Evolutionary conservation across 768 basidiomycete species (phyloP), one percentile per base, ranked within the genome.

Genomic region (Boletus sensibilis): DNA sequence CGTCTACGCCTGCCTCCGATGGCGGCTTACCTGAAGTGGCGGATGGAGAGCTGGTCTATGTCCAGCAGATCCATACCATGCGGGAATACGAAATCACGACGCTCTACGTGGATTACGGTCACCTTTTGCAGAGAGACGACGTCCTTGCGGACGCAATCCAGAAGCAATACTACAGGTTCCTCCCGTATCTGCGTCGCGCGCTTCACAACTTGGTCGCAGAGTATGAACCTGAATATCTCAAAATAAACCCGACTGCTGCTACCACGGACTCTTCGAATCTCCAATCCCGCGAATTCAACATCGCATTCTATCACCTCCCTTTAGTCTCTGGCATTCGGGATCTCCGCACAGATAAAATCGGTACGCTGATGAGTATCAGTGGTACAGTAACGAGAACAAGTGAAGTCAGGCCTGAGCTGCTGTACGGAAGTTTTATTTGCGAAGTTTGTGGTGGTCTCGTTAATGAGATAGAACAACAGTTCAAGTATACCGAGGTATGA

Each of bases 381-480:
- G 97, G 97, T 16, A 99, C 97, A 1, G 96, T 98, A 37, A 98
- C 97, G 1, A 82, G 97, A 50, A 99, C 97, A 4, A 94, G 92
- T 63, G 97, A 99, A 76, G 97, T 99, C 43, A 80, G 97, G 31
- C 97, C 97, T 2, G 97, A 98, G 73, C 74, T 99, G 47, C 78
- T 98, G 20, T 94, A 82, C 65, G 97, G 96, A 20, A 94, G 91
- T 56, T 99, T 97, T 70, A 84, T 88, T 45, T 99, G 97, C 64
- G 89, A 92, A 72, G 82, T 88, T 41, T 99, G 97, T 68, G 82
- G 84, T 44, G 92, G 90, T 31, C 77, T 88, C 12, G 88, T 98
- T 25, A 84, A 88, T 52, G 96, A 98, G 67, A 87, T 99, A 46
- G 97, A 99, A 69, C 97, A 99, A 69, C 97, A 99, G 69, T 99